Evolutionary conservation across 768 basidiomycete species (phyloP).

Genomic region (Tephrocybe sp.): DNA sequence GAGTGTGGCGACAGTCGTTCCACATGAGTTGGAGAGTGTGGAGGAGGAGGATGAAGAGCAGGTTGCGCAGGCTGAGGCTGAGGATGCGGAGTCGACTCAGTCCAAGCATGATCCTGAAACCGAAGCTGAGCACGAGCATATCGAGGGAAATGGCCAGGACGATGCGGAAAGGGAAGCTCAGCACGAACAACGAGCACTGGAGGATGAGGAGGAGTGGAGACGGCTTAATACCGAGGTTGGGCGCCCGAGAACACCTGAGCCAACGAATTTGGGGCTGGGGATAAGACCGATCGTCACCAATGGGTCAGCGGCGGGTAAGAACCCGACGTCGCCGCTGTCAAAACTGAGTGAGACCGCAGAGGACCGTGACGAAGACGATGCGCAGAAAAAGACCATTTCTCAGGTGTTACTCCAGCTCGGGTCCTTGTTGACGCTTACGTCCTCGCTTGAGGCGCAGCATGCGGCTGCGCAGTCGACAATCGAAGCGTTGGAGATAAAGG

Average conservation of each 20-base stretch:
- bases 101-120: too few species aligned
- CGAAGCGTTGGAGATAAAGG: slow-evolving; percentile 64
- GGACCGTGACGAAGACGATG: too few species aligned
- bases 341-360: too few species aligned
- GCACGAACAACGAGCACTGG: slow-evolving; percentile 47
- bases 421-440: slow-evolving; percentile 71
- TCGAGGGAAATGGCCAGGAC: background rate
- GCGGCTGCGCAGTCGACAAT: slow-evolving; percentile 76
- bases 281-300: too few species aligned
- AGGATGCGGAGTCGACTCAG: slow-evolving; percentile 21
- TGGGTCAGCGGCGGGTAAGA: too few species aligned
- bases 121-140: slow-evolving; percentile 7
- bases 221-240: slow-evolving; percentile 59
- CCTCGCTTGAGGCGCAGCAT: slow-evolving; percentile 77
- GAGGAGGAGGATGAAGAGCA: slow-evolving; percentile 76
- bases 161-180: slow-evolving; percentile 32
- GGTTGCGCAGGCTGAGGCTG: slow-evolving; percentile 34
- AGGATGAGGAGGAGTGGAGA: slow-evolving; percentile 47
- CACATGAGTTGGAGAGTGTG: slow-evolving; percentile 69
- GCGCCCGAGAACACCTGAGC: slow-evolving; percentile 81
- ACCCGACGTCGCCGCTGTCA: too few species aligned
- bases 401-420: slow-evolving; percentile 77
- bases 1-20: slow-evolving; percentile 71
- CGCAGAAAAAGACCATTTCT: background rate
- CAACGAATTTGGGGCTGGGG: slow-evolving; percentile 43